Conservation (phyloP, 1,139 yeast genomes). For the Diutina catenulata region DNA sequence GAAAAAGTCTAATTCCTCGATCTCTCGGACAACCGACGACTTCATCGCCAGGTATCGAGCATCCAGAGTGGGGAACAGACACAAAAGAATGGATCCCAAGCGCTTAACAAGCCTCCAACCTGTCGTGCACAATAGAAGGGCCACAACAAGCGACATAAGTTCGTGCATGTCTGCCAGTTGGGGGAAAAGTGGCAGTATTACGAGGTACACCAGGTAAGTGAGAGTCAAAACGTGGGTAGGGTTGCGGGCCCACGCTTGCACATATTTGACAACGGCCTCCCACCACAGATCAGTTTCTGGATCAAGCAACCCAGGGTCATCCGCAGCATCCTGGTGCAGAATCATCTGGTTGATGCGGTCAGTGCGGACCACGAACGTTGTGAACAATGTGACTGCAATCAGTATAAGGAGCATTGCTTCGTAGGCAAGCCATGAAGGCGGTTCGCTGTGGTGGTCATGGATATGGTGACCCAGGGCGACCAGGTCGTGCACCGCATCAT, state of each 20-base stretch:
- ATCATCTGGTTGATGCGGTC: conserved; percentile 1
- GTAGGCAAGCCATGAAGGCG: conserved; percentile 23
- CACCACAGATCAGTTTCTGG: neutral
- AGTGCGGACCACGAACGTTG: conserved; percentile 9
- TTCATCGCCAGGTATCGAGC: conserved; percentile 28
- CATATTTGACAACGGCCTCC: neutral
- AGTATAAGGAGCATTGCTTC: conserved; percentile 18
- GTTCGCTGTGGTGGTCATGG: conserved; percentile 37
- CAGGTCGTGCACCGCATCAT: conserved; percentile 23
- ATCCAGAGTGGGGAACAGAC: conserved; percentile 39
- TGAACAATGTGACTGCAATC: conserved; percentile 21
- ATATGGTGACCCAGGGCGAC: conserved; percentile 30
- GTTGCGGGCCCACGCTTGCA: conserved; percentile 13
- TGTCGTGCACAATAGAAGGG: conserved; percentile 35
- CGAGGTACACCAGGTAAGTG: conserved; percentile 32
- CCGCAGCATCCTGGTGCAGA: neutral
- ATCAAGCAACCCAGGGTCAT: too few relatives aligned
- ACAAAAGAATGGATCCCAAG: conserved; percentile 39
- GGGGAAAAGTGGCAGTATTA: conserved; percentile 24
- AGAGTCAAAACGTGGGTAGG: conserved; percentile 59
- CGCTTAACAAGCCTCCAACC: conserved; percentile 45
- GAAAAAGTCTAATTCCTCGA: conserved; percentile 37
- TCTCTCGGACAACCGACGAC: conserved; percentile 21
- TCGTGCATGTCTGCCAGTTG: conserved; percentile 30
- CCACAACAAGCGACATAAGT: conserved; percentile 37